Conservation (phyloP, 2,329 filamentous ascomycete species). For the Allantophomopsis lycopodina region DNA sequence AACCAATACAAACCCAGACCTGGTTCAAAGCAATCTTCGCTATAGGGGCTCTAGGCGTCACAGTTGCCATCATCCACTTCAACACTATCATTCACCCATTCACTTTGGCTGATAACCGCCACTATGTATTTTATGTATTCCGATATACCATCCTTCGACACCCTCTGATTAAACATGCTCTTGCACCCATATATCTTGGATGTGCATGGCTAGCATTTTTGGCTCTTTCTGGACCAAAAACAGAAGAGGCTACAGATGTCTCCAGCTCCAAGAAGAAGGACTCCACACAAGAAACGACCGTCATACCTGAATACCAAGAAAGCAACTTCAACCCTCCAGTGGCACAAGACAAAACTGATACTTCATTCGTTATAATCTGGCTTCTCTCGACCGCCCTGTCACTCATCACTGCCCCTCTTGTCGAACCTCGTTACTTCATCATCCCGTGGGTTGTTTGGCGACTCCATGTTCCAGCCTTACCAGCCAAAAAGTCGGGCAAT, state of each 20-base stretch:
- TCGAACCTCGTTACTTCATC: slow-evolving; percentile 94
- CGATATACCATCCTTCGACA: slow-evolving; percentile 63
- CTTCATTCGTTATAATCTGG: slow-evolving; percentile 40
- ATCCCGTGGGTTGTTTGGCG: slow-evolving; percentile 91
- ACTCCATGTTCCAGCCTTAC: slow-evolving; percentile 48
- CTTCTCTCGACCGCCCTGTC: slow-evolving; percentile 62
- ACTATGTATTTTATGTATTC: slow-evolving; percentile 97
- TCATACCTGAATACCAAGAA: neutral
- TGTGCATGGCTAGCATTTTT: slow-evolving; percentile 57
- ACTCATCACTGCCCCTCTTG: slow-evolving; percentile 76
- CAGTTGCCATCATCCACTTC: slow-evolving; percentile 44
- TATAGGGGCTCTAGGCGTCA: slow-evolving; percentile 8
- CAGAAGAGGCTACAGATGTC: slow-evolving; percentile 7
- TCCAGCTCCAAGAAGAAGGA: neutral
- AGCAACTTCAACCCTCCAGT: slow-evolving; percentile 7
- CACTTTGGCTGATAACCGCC: slow-evolving; percentile 87
- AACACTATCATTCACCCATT: slow-evolving; percentile 96
- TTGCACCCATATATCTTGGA: slow-evolving; percentile 56
- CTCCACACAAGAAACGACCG: neutral
- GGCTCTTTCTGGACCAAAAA: slow-evolving; percentile 33
- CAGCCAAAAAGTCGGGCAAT: neutral
- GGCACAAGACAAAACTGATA: slow-evolving; percentile 20
- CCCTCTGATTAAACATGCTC: slow-evolving; percentile 47
- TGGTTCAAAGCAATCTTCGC: neutral
- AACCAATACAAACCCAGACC: neutral